A percentile compares a stretch with the other conserved stretches of the same genome.
These are phyloP conservation scores for Candida berthetii DNA, from an alignment of 805 yeast species.

Conservation along the genomic window DNA sequence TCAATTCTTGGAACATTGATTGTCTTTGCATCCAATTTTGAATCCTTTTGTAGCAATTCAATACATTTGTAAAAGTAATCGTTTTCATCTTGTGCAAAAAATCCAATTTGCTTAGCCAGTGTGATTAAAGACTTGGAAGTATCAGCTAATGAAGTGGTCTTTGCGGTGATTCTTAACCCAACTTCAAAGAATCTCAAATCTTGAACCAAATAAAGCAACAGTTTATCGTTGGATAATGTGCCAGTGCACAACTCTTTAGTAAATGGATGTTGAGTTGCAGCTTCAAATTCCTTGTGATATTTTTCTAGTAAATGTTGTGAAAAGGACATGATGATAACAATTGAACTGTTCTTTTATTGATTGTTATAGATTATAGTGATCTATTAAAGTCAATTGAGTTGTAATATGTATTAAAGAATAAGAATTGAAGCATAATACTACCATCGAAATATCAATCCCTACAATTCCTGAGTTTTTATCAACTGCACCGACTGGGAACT, in stretches of 20 bases:
- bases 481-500: too few relatives aligned
- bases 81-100: slow-evolving; percentile 41
- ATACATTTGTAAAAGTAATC: slow-evolving; percentile 35
- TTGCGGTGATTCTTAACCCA: slow-evolving; percentile 37
- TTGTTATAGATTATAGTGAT: too few relatives aligned
- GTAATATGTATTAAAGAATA: too few relatives aligned
- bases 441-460: too few relatives aligned
- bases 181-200: slow-evolving; percentile 41
- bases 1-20: slow-evolving; percentile 27
- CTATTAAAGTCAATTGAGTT: too few relatives aligned
- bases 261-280: slow-evolving; percentile 31
- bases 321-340: background rate
- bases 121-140: slow-evolving; percentile 28
- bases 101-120: slow-evolving; percentile 45
- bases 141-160: slow-evolving; percentile 37
- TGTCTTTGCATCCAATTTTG: slow-evolving; percentile 6
- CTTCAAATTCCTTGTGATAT: slow-evolving; percentile 9
- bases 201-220: slow-evolving; percentile 40
- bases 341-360: background rate
- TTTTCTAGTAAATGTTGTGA: slow-evolving; percentile 19
- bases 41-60: slow-evolving; percentile 16
- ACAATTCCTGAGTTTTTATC: too few relatives aligned
- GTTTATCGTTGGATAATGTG: slow-evolving; percentile 31
- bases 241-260: slow-evolving; percentile 42
- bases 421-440: too few relatives aligned